phyloP scores from a whole-genome alignment of 2,329 filamentous ascomycete genomes.

The Hymenoscyphus fraxineus region DNA sequence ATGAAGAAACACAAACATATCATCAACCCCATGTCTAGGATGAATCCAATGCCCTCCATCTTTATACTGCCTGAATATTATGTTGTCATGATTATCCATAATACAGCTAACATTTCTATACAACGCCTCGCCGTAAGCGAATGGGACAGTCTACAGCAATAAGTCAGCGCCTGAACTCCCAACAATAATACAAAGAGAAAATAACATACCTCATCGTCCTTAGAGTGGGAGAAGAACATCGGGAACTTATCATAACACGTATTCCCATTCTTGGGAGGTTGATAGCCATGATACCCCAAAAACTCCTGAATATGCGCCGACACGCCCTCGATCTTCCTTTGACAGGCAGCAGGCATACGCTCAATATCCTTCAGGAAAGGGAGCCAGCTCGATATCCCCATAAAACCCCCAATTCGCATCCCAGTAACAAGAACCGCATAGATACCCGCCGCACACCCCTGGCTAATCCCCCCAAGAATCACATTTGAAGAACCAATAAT shows the following conservation, averaged over 20 bases:
- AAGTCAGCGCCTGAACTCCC: not conserved
- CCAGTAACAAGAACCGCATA: conserved; percentile 37
- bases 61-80: conserved; percentile 41
- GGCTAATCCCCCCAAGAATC: conserved; percentile 45
- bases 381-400: conserved; percentile 39
- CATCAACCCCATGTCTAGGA: conserved; percentile 40
- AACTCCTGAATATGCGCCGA: not conserved
- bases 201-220: conserved; percentile 5
- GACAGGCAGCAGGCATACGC: not conserved
- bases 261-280: no score
- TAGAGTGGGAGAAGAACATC: not conserved
- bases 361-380: conserved; percentile 29
- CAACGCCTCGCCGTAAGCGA: not conserved
- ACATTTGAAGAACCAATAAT: conserved; percentile 38
- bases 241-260: not conserved
- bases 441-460: conserved; percentile 42
- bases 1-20: conserved; percentile 24
- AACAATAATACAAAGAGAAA: not conserved
- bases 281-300: not conserved
- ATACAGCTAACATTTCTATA: not conserved
- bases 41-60: conserved; percentile 44
- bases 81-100: conserved; percentile 11
- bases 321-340: not conserved
- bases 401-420: conserved; percentile 33
- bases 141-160: not conserved